Evolutionary conservation across 2,329 filamentous ascomycete species (phyloP), one percentile per base, ranked within the genome.

Genomic region (Aureobasidium sp.): DNA sequence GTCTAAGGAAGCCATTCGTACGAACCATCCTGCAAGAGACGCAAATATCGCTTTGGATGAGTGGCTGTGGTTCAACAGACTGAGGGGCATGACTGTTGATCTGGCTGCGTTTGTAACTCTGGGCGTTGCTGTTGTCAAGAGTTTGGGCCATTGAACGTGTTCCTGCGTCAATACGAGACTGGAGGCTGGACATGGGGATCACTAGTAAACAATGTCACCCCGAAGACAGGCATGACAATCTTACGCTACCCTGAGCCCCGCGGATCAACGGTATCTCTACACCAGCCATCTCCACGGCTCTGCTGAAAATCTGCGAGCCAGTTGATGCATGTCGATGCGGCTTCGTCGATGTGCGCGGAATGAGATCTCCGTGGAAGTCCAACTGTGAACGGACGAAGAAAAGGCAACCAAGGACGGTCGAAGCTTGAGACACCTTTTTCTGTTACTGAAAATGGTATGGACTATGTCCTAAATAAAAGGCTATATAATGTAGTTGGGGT

Each of bases 11-110:
- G 53, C 42, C 14, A 54, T 62, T 36, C 32, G 44, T 14, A 50
- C 45, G 16, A 59, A 59, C 16, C 57, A 59, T 30, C 29, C 51
- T n/a, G 61, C 41, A 34, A 58, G 44, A 50, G 37, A 50, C 25
- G 61, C 44, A n/a, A 57, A 62, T 25, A 47, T 49, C 27, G 47
- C 45, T n/a, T 16, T 62, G 44, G 51, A 62, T 11, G 41, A 55
- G 37, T 62, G 61, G 61, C 47, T 62, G 1, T 58, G 44, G 53
- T 49, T n/a, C 30, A 57, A 62, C 37, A 47, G 41, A 29, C 13
- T 62, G 32, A 45, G 61, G 21, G 44, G 44, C 3, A 13, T 62
- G 53, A 62, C 61, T 25, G 61, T 62, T 27, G 61, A 62, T 16
- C 13, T 62, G 37, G 61, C 29, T 21, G 53, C 61, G 7, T 62